Base-by-base conservation (phyloP, 805 yeast genomes). In the Jamesozyma spencerorum region DNA sequence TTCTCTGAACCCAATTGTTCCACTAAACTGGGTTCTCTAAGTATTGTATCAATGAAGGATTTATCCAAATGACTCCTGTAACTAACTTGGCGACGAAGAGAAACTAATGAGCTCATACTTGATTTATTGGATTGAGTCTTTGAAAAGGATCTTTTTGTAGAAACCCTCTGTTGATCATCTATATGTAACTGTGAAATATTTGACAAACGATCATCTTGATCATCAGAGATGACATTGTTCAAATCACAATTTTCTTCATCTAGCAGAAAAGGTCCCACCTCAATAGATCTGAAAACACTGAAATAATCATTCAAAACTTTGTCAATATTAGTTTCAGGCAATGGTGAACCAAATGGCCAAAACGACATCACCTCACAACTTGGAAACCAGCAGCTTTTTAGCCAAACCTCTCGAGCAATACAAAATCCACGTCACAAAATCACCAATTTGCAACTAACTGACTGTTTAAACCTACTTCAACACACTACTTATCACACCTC, bases 281-380 rank as follows among this genome's bases (percentile, higher is more conserved):
- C 37, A 11, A 34, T 5, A 3, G 30, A 26, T 14, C 43, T 47
- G 26, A 50, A 37, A 13, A 41, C 42, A 20, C 47, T 49, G 38
- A 58, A 50, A 41, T 64, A 64, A 22, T 58, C 63, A 28, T 63
- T 66, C 38, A 68, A 48, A 18, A 62, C 53, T 47, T 60, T 57
- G 43, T 54, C 54, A 26, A 61, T 52, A 37, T 60, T 52, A 12
- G 62, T 50, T 22, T 58, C 50, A 15, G 47, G 50, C n/a, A 44
- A 43, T 32, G 50, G 52, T 42, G 62, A 62, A 45, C 64, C 65
- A 50, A 64, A 63, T 19, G 66, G 68, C 69, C 69, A 64, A 50
- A 64, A 62, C 11, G 68, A 62, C 68, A 64, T 50, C 2, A 18
- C 11, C 4, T 18, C 19, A 3, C n/a, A n/a, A n/a, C n/a, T n/a